Base-by-base conservation (phyloP, 306 rosid species). In the Abrus pulchellus region DNA sequence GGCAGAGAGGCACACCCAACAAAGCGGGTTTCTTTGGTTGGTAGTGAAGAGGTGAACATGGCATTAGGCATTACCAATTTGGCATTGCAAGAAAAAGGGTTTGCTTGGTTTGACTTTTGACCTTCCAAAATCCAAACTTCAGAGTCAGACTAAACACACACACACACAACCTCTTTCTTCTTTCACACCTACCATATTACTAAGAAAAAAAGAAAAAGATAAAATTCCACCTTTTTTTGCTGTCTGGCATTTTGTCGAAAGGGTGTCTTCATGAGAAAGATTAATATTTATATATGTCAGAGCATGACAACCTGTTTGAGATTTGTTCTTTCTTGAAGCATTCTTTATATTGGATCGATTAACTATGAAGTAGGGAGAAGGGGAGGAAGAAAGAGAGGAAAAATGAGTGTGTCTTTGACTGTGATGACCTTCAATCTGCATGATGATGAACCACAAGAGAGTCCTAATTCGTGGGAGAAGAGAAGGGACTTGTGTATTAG, bases 391-490 rank as follows among this genome's bases (percentile, higher is more conserved):
- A 11, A 61, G 48, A 69, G 70, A 48, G 34, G 6, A 30, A 90
- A 88, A 85, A 95, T 96, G 99, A 96, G 97, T 85, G 97, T 90
- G 53, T 84, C 97, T 74, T 86, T 93, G 88, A 87, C 97, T 76
- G 93, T 92, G 79, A 93, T 96, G 98, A 89, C 97, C 89, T 93
- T 96, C 90, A 93, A 93, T 89, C 97, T 96, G 9, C 93, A 87
- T n/a, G 99, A 96, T 53, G 97, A 96, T 88, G 88, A 93, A 77
- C 86, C 87, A 8, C 84, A 82, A 32, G 99, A 96, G 27, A 90
- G 98, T 78, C 92, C 99, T 41, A 89, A 96, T 87, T 92, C 97
- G 1, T 96, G 99, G 99, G 98, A 89, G 71, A 96, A 92, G 89
- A 90, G 98, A 75, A 90, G 92, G 85, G 99, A 90, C 79, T 82